A percentile compares a stretch with the other conserved stretches of the same genome.
Conservation (phyloP, 1,139 yeast species). For the Trichomonascaceae sp. region DNA sequence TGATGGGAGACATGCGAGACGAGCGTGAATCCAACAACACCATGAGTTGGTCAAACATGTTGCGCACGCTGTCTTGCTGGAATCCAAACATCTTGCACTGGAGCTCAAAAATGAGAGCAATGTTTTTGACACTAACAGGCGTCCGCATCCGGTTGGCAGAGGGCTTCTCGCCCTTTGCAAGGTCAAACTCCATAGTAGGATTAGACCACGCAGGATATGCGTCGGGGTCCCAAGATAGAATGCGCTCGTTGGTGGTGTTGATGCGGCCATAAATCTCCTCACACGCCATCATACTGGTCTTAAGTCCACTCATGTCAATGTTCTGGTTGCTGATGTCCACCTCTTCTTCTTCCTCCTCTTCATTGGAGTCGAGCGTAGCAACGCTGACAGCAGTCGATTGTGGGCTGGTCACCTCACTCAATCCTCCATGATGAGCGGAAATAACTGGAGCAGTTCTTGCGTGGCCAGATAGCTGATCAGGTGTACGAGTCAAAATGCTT, state of each 20-base stretch:
- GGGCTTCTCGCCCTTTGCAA: too few species aligned
- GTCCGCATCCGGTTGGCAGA: slow-evolving; percentile 11
- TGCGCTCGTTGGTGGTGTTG: not conserved
- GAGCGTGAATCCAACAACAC: slow-evolving; percentile 63
- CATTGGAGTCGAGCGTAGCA: not conserved
- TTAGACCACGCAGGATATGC: slow-evolving; percentile 4
- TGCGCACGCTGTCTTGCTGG: slow-evolving; percentile 64
- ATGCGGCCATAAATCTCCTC: too few species aligned
- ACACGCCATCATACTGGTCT: too few species aligned
- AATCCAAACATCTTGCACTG: slow-evolving; percentile 56
- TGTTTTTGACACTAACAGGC: slow-evolving; percentile 36
- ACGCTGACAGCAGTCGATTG: not conserved
- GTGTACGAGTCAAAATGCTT: too few species aligned
- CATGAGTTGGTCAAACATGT: slow-evolving; percentile 67
- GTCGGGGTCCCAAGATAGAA: slow-evolving; percentile 1
- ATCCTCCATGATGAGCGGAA: not conserved
- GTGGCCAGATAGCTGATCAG: not conserved
- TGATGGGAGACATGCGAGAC: slow-evolving; percentile 59
- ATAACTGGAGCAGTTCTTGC: not conserved
- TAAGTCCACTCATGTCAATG: too few species aligned
- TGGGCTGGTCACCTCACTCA: not conserved
- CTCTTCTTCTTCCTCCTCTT: too few species aligned
- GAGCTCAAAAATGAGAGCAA: slow-evolving; percentile 50
- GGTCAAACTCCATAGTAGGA: too few species aligned
- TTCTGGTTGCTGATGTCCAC: too few species aligned